Evolutionary conservation across 345 rosid genomes (phyloP), one percentile per base, ranked within the genome.

Genomic region (Cardamine occulta): DNA sequence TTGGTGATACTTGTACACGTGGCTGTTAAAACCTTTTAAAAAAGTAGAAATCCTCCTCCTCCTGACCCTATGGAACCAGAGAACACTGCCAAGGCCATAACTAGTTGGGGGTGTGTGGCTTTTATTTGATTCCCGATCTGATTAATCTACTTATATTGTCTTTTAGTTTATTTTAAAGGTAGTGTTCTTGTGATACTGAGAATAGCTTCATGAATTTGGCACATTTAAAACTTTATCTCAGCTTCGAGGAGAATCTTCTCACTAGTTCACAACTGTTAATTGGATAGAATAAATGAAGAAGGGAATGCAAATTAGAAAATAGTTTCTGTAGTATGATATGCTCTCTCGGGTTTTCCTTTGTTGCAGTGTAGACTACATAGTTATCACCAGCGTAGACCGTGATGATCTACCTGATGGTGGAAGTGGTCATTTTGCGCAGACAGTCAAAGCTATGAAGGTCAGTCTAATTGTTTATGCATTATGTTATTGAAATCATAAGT

Each of bases 11-110:
- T 39, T 96, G 98, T 82, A 96, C 99, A 10, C 98, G 98, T 13
- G 98, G 99, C n/a, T 96, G 99, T 96, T 68, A 96, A 96, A 89
- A 93, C 98, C 60, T n/a, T n/a, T n/a, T n/a, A n/a, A n/a, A n/a
- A n/a, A n/a, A 93, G 98, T 81, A 82, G 88, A 71, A 93, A 88
- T 66, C 98, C 98, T 40, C 74, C 94, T 13, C 95, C 95, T 2
- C 98, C 97, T 65, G 99, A 93, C 65, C 97, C 99, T 0, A 77
- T 86, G 89, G 99, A 96, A 47, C 99, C 99, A 1, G 87, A 81
- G 47, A 90, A 93, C 80, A 96, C 99, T 42, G 99, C 99, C 34
- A 70, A 74, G 77, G 99, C 99, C 21, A 84, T 96, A 32, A 86
- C 94, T 5, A 86, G 89, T 70, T 96, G 98, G 99, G 98, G 99